Evolutionary conservation across 2,329 filamentous ascomycete genomes (phyloP).

Genomic region (Cladophialophora chaetospira): DNA sequence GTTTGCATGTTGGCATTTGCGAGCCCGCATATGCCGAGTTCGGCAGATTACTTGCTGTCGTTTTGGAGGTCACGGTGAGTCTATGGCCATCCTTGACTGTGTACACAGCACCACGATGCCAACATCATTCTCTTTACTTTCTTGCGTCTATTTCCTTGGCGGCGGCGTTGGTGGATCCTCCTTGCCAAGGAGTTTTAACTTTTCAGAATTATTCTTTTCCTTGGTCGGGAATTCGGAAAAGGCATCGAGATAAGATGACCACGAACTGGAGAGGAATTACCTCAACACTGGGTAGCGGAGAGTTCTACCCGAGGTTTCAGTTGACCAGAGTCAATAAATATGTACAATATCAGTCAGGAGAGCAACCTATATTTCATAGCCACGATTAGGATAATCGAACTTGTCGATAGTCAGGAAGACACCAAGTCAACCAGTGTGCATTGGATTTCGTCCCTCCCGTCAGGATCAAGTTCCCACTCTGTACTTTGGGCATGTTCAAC

Average conservation of each 20-base stretch:
- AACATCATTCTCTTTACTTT: neutral
- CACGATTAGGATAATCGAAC: neutral
- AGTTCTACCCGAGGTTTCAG: too few species aligned
- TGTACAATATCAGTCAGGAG: neutral
- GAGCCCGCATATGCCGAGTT: conserved; percentile 28
- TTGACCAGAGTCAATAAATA: too few species aligned
- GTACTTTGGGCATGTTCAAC: too few species aligned
- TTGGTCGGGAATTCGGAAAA: neutral
- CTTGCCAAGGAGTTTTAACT: too few species aligned
- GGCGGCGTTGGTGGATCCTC: neutral
- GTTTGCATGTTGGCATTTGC: conserved; percentile 27
- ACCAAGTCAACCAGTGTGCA: neutral
- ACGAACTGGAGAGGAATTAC: too few species aligned
- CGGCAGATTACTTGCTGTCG: conserved; percentile 22
- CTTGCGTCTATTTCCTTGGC: neutral
- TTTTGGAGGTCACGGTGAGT: conserved; percentile 17
- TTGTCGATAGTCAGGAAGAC: neutral
- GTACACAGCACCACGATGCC: neutral
- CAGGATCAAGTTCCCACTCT: too few species aligned
- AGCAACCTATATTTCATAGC: neutral
- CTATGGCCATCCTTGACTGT: neutral
- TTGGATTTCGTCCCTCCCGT: too few species aligned
- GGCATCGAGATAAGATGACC: too few species aligned
- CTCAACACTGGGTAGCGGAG: too few species aligned
- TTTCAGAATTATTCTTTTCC: too few species aligned